Percentiles rank a stretch among this genome's conserved stretches.
Conservation (phyloP, 1,284 basidiomycete genomes). For the Cryptococcus sp. region DNA sequence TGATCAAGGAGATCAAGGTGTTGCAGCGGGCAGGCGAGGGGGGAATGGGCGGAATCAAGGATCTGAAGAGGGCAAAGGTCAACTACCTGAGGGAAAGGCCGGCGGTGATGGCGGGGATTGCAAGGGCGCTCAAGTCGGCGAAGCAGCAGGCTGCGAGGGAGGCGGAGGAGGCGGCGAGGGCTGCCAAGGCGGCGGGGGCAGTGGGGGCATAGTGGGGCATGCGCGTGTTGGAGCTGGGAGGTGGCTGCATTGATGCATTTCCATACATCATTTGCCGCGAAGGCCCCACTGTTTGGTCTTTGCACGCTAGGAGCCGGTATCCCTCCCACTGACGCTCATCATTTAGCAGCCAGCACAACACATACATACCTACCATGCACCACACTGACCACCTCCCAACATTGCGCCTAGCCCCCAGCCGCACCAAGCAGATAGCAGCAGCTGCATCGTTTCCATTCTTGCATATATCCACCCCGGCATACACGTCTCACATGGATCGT, state of each 20-base stretch:
- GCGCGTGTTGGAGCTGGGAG: too few relatives aligned
- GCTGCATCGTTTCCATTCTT: neutral
- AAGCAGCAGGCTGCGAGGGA: slow-evolving; percentile 3
- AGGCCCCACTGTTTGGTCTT: too few relatives aligned
- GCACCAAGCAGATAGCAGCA: neutral
- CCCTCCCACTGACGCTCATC: too few relatives aligned
- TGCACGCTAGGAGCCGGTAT: too few relatives aligned
- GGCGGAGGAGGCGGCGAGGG: neutral
- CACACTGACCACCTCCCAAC: too few relatives aligned
- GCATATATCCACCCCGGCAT: too few relatives aligned
- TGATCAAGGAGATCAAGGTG: slow-evolving; percentile 78
- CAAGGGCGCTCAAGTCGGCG: slow-evolving; percentile 40
- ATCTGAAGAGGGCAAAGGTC: slow-evolving; percentile 43
- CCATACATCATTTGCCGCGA: neutral
- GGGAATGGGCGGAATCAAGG: slow-evolving; percentile 32
- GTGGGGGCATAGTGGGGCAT: too few relatives aligned
- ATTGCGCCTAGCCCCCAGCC: too few relatives aligned
- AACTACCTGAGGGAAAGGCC: slow-evolving; percentile 48
- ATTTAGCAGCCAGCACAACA: too few relatives aligned
- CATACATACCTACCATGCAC: too few relatives aligned
- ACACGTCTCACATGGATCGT: too few relatives aligned
- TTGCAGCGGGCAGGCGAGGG: slow-evolving; percentile 41
- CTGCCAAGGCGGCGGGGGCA: neutral
- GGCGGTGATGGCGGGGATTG: slow-evolving; percentile 43
- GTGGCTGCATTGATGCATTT: neutral